A percentile compares a stretch with the other conserved stretches of the same genome.
Evolutionary conservation across 75 land plant genomes (phyloP).

Genomic region (Cupressus sempervirens): DNA sequence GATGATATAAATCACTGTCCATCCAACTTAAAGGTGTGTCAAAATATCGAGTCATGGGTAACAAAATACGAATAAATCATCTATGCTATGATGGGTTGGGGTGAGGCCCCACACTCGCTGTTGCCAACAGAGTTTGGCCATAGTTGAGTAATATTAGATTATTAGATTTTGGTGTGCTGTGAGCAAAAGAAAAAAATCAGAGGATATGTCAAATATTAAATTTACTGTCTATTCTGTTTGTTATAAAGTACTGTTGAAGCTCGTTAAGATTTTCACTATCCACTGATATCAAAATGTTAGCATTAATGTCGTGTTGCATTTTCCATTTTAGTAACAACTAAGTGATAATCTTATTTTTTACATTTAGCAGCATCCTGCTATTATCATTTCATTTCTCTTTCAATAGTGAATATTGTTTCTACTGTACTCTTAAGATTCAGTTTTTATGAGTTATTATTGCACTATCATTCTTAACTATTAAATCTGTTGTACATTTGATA

Average conservation of each 20-base stretch:
- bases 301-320: neutral
- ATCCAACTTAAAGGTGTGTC: too few relatives aligned
- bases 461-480: neutral
- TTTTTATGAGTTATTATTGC: neutral
- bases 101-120: too few relatives aligned
- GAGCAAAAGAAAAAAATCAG: neutral
- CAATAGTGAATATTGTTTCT: neutral
- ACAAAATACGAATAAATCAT: too few relatives aligned
- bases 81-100: too few relatives aligned
- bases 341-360: neutral
- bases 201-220: too few relatives aligned
- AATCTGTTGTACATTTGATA: neutral
- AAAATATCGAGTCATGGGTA: too few relatives aligned
- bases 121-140: neutral
- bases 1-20: too few relatives aligned
- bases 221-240: neutral
- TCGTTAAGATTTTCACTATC: neutral
- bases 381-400: neutral
- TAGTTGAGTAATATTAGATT: neutral
- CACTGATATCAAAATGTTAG: neutral
- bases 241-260: neutral
- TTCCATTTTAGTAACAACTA: neutral
- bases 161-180: neutral
- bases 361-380: neutral
- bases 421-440: neutral